A percentile compares a stretch with the other conserved stretches of the same genome.
Evolutionary conservation across 805 yeast species (phyloP).

Genomic region (Suhomyces prunicola): DNA sequence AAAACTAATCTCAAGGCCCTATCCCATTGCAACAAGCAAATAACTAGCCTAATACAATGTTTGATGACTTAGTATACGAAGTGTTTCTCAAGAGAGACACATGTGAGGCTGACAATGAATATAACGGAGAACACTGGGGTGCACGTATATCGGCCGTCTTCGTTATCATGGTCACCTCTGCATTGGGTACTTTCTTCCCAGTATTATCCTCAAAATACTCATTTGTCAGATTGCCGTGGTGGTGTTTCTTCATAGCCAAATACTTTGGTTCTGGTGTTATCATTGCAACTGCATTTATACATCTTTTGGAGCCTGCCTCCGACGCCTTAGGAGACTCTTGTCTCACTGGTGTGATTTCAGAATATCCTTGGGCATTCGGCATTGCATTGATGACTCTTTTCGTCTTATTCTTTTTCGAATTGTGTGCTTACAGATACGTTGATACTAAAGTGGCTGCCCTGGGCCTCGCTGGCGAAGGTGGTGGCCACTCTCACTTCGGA

Average conservation of each 20-base stretch:
- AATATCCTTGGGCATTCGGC: slow-evolving; percentile 55
- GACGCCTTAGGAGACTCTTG: slow-evolving; percentile 56
- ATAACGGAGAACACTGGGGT: slow-evolving; percentile 40
- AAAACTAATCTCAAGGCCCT: not conserved
- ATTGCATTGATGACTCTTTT: slow-evolving; percentile 50
- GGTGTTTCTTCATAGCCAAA: slow-evolving; percentile 66
- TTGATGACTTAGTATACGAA: slow-evolving; percentile 6
- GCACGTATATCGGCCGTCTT: slow-evolving; percentile 62
- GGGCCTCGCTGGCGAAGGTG: slow-evolving; percentile 19
- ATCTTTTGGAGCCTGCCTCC: slow-evolving; percentile 66
- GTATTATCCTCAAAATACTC: slow-evolving; percentile 58
- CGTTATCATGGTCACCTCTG: slow-evolving; percentile 54
- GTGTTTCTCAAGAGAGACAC: slow-evolving; percentile 23
- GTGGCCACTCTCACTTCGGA: slow-evolving; percentile 55
- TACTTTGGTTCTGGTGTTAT: slow-evolving; percentile 85
- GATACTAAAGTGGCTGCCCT: slow-evolving; percentile 31
- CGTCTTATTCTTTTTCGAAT: slow-evolving; percentile 50
- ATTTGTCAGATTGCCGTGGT: slow-evolving; percentile 53
- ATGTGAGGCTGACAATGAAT: slow-evolving; percentile 44
- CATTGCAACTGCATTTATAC: slow-evolving; percentile 77
- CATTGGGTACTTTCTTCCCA: slow-evolving; percentile 60
- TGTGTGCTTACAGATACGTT: slow-evolving; percentile 46
- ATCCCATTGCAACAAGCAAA: not conserved
- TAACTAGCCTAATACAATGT: slow-evolving; percentile 2
- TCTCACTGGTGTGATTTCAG: slow-evolving; percentile 55